Conservation (phyloP, 495 filamentous ascomycete species). For the Rostrohypoxylon terebratum region DNA sequence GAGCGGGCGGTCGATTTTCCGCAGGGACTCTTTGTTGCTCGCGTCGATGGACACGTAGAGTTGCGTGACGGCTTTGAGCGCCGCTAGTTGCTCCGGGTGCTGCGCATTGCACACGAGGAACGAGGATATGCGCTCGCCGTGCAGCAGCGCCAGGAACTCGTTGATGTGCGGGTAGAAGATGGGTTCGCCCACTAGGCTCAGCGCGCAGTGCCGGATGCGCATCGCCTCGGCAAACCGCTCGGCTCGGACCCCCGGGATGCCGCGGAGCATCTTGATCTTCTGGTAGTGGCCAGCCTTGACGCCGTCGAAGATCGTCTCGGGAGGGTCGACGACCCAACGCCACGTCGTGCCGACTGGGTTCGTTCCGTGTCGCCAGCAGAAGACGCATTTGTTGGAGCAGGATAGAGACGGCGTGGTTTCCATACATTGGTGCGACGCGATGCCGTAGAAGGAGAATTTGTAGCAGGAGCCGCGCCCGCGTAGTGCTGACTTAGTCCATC, state of each 20-base stretch:
- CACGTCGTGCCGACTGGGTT: constrained; percentile 96
- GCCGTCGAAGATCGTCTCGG: constrained; percentile 87
- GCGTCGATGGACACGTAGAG: constrained; percentile 97
- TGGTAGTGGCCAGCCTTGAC: constrained; percentile 92
- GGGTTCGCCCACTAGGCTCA: constrained; percentile 91
- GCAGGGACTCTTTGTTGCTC: constrained; percentile 85
- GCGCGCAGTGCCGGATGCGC: constrained; percentile 90
- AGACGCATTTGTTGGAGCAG: constrained; percentile 98
- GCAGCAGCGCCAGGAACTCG: constrained; percentile 82
- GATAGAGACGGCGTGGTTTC: constrained; percentile 94
- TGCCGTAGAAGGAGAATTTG: constrained; percentile 97
- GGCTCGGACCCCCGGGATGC: constrained; percentile 89
- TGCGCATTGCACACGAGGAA: constrained; percentile 99
- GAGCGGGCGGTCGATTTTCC: constrained; percentile 88
- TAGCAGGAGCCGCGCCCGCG: constrained; percentile 95
- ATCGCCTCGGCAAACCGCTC: constrained; percentile 94
- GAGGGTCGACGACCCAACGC: constrained; percentile 94
- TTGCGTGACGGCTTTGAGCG: constrained; percentile 86
- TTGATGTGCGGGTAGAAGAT: constrained; percentile 99
- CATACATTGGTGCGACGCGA: constrained; percentile 96
- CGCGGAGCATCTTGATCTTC: constrained; percentile 97
- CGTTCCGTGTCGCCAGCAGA: constrained; percentile 98
- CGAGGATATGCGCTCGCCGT: constrained; percentile 86
- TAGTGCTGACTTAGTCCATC: constrained; percentile 98
- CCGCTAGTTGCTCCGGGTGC: constrained; percentile 89